Conservation (phyloP, 2,329 filamentous ascomycete species). For the Microascus cirrosus region DNA sequence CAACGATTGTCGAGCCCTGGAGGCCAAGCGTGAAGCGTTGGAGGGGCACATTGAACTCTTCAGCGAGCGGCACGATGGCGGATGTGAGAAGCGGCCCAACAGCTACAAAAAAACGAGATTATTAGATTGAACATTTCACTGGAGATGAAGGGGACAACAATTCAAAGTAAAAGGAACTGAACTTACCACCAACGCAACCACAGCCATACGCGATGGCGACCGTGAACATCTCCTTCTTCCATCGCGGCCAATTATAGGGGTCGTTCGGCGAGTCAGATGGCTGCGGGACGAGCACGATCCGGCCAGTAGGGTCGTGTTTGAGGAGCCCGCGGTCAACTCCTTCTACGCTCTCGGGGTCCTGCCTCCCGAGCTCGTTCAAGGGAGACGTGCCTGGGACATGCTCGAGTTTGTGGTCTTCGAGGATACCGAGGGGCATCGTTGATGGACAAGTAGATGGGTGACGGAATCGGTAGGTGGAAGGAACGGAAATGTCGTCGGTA, state of each 20-base stretch:
- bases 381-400: slow-evolving; percentile 15
- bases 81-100: slow-evolving; percentile 24
- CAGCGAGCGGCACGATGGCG: slow-evolving; percentile 21
- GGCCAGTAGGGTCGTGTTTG: slow-evolving; percentile 13
- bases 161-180: neutral
- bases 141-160: neutral
- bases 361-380: slow-evolving; percentile 11
- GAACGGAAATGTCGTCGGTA: neutral
- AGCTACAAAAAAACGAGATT: slow-evolving; percentile 12
- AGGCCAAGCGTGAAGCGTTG: slow-evolving; percentile 20
- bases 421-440: slow-evolving; percentile 13
- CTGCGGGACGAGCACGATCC: slow-evolving; percentile 35
- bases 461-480: neutral
- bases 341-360: slow-evolving; percentile 7
- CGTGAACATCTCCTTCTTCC: slow-evolving; percentile 20
- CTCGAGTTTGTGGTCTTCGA: slow-evolving; percentile 14
- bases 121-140: neutral
- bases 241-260: slow-evolving; percentile 32
- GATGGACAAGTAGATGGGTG: neutral
- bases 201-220: slow-evolving; percentile 25
- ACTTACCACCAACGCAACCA: slow-evolving; percentile 26
- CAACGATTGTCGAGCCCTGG: slow-evolving; percentile 21
- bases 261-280: slow-evolving; percentile 35
- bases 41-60: slow-evolving; percentile 17
- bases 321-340: slow-evolving; percentile 10